Conservation (phyloP, 1,139 yeast species). For the Pichia inconspicua region DNA sequence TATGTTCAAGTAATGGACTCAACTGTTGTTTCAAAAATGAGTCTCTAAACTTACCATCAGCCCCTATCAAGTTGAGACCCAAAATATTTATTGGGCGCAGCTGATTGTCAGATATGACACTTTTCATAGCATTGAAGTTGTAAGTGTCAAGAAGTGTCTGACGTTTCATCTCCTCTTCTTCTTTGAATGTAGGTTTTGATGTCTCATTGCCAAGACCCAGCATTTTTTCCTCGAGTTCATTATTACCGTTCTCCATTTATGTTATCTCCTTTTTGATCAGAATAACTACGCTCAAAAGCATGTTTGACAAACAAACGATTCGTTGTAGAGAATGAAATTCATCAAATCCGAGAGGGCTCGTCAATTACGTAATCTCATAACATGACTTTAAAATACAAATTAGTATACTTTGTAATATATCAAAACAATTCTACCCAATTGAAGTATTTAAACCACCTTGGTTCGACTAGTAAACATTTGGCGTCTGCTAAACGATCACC, state of each 20-base stretch:
- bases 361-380: background rate
- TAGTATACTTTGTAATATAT: background rate
- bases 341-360: too few relatives aligned
- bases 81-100: slow-evolving; percentile 39
- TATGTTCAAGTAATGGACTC: slow-evolving; percentile 38
- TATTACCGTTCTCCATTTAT: slow-evolving; percentile 2
- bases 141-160: slow-evolving; percentile 29
- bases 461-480: slow-evolving; percentile 62
- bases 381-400: background rate
- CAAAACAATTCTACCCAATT: slow-evolving; percentile 43
- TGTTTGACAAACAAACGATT: too few relatives aligned
- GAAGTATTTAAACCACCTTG: slow-evolving; percentile 69
- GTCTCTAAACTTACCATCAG: slow-evolving; percentile 40
- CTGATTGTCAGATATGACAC: slow-evolving; percentile 36
- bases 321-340: too few relatives aligned
- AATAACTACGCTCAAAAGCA: too few relatives aligned
- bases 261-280: background rate
- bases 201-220: slow-evolving; percentile 1
- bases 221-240: slow-evolving; percentile 7
- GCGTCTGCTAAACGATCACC: slow-evolving; percentile 43
- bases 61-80: slow-evolving; percentile 49
- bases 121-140: slow-evolving; percentile 34
- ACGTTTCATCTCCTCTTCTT: slow-evolving; percentile 19
- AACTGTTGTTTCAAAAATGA: slow-evolving; percentile 48
- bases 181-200: background rate